Evolutionary conservation across 805 yeast species (phyloP).

Genomic region (Candida hispaniensis): DNA sequence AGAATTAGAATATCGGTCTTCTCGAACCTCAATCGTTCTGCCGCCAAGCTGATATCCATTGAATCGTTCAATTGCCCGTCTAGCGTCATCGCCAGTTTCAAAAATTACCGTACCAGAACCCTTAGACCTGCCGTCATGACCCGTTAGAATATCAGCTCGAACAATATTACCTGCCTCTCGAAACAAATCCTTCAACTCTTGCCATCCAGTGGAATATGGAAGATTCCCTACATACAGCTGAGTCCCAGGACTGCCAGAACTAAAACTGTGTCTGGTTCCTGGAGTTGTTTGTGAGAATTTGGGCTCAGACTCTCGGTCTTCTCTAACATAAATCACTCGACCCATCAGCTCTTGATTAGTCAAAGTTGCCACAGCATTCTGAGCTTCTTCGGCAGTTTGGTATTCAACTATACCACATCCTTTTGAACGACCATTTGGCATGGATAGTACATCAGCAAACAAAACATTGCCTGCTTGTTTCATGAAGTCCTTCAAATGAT

Average conservation of each 20-base stretch:
- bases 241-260: slow-evolving; percentile 32
- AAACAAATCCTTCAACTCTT: slow-evolving; percentile 75
- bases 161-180: slow-evolving; percentile 64
- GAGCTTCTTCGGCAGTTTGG: slow-evolving; percentile 50
- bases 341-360: slow-evolving; percentile 58
- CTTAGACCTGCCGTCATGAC: slow-evolving; percentile 61
- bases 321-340: slow-evolving; percentile 79
- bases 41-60: slow-evolving; percentile 67
- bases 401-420: slow-evolving; percentile 65
- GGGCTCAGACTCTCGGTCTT: slow-evolving; percentile 43
- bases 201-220: slow-evolving; percentile 78
- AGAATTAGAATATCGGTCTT: slow-evolving; percentile 40
- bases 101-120: slow-evolving; percentile 81
- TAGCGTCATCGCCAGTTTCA: slow-evolving; percentile 55
- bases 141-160: slow-evolving; percentile 68
- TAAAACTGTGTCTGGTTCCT: slow-evolving; percentile 14
- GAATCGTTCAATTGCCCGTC: slow-evolving; percentile 55
- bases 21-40: slow-evolving; percentile 67
- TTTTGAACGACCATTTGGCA: slow-evolving; percentile 61
- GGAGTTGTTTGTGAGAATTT: slow-evolving; percentile 20
- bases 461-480: slow-evolving; percentile 48
- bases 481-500: slow-evolving; percentile 32
- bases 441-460: slow-evolving; percentile 72
- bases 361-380: slow-evolving; percentile 55
- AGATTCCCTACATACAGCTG: slow-evolving; percentile 68